Base-by-base conservation (phyloP, 2,329 filamentous ascomycete genomes). In the Microdochium bolleyi region DNA sequence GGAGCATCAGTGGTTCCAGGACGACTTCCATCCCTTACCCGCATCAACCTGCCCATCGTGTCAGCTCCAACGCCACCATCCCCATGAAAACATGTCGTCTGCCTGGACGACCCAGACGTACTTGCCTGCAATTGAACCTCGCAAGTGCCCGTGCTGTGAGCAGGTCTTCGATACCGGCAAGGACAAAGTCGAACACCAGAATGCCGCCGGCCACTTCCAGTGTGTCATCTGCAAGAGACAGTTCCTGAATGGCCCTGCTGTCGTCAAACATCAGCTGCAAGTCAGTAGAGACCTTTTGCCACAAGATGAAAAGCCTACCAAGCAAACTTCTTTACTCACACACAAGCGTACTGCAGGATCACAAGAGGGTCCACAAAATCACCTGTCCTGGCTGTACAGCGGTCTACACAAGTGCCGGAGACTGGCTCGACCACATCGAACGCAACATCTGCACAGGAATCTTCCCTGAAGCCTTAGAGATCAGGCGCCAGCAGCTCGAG, bases 361-460 rank as follows among this genome's bases (percentile, higher is more conserved):
- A 78, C 53, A 65, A 67, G 5, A 56, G 67, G 13, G 58, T 64
- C 19, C 73, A 77, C 51, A 54, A 69, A 1, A 66, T 82, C 1
- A 49, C 56, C 2, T 82, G 78, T 49, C 75, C 76, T 1, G 77
- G 72, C 24, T 82, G 78, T 54, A 50, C 59, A 0, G 54, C 58
- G 2, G 62, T 62, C 1, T 79, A 77, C 52, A 49, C 30, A 0
- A 64, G 67, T 1, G 62, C 73, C 0, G 64, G 68, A 1, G 56
- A 50, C 0, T 68, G 78, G 34, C 68, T 80, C 51, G 37, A 54
- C 1, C 78, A 82, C 50, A 66, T 81, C 3, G 76, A 81, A 60
- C 56, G 57, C 2, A 60, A 65, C 24, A 52, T 67, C 1, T 82
- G 78, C 55, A 25, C 53, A 1, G 51, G 37, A 0, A 68, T 81